phyloP scores from a whole-genome alignment of 768 basidiomycete genomes.

The Collybia nuda region DNA sequence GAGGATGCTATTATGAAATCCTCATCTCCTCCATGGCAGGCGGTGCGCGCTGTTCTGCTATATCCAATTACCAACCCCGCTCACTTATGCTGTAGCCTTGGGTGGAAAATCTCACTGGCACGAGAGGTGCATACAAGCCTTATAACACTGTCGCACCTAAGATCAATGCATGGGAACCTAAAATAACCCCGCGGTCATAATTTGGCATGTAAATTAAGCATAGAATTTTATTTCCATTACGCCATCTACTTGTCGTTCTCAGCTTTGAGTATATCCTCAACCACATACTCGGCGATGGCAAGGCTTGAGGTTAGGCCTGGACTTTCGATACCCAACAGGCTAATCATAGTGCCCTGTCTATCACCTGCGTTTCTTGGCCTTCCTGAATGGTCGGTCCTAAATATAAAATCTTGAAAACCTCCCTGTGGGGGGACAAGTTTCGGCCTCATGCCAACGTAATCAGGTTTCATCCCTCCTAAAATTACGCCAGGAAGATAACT shows the following conservation, averaged over 20 bases:
- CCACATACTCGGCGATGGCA: constrained; percentile 84
- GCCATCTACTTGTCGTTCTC: constrained; percentile 9
- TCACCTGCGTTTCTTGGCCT: constrained; percentile 21
- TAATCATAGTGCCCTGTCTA: constrained; percentile 61
- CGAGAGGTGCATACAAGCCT: constrained; percentile 83
- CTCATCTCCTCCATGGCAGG: constrained; percentile 76
- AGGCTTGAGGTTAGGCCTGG: constrained; percentile 89
- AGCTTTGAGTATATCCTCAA: constrained; percentile 51
- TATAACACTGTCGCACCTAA: constrained; percentile 90
- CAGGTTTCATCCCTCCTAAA: constrained; percentile 65
- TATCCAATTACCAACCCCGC: neutral
- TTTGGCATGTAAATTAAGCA: neutral
- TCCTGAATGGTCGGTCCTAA: constrained; percentile 62
- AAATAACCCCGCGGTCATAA: constrained; percentile 46
- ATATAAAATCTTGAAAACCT: constrained; percentile 84
- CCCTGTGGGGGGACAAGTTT: constrained; percentile 75
- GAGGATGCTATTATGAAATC: constrained; percentile 73
- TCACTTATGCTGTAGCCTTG: constrained; percentile 55
- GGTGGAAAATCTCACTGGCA: constrained; percentile 90
- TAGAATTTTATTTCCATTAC: constrained; percentile 8
- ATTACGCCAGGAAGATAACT: constrained; percentile 68
- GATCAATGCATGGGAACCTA: constrained; percentile 82
- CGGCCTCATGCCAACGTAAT: constrained; percentile 86
- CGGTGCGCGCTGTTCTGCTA: constrained; percentile 47
- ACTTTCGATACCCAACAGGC: constrained; percentile 86